Evolutionary conservation across 163 green algal genomes (phyloP).

Genomic region (Chlorella variabilis): DNA sequence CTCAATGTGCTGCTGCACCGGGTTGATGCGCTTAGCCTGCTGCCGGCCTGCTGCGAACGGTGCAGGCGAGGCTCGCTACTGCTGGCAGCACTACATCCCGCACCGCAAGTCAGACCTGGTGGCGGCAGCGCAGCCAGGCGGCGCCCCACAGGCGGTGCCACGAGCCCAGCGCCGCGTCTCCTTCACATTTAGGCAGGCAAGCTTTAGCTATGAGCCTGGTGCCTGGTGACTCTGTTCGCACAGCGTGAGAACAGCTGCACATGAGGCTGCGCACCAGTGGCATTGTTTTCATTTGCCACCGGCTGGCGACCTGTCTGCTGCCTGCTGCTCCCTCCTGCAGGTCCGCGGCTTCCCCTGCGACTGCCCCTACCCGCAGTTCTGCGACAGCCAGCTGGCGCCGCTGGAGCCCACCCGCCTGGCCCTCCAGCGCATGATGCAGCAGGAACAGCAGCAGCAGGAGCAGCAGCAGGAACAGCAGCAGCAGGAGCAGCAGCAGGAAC

Average conservation of each 20-base stretch:
- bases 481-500: not conserved
- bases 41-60: no score
- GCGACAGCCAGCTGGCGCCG: slow-evolving; percentile 79
- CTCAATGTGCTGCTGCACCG: no score
- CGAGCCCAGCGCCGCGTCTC: slow-evolving; percentile 71
- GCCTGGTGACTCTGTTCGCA: no score
- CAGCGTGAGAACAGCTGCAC: no score
- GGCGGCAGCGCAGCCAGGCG: slow-evolving; percentile 1
- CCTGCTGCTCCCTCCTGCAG: no score
- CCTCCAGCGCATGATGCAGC: slow-evolving; percentile 3
- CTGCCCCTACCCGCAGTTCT: slow-evolving; percentile 80
- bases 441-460: not conserved
- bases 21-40: no score
- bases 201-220: not conserved
- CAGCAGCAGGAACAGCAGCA: not conserved
- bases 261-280: no score
- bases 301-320: not conserved
- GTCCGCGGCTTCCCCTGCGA: slow-evolving; percentile 67
- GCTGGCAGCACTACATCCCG: slow-evolving; percentile 94
- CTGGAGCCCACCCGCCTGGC: slow-evolving; percentile 75
- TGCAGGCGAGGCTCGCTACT: slow-evolving; percentile 31
- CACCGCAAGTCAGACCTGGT: slow-evolving; percentile 86
- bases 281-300: no score
- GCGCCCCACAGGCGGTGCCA: slow-evolving; percentile 38
- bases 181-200: slow-evolving; percentile 85